Conservation (phyloP, 139 green algal genomes). For the Chlorella sp. region DNA sequence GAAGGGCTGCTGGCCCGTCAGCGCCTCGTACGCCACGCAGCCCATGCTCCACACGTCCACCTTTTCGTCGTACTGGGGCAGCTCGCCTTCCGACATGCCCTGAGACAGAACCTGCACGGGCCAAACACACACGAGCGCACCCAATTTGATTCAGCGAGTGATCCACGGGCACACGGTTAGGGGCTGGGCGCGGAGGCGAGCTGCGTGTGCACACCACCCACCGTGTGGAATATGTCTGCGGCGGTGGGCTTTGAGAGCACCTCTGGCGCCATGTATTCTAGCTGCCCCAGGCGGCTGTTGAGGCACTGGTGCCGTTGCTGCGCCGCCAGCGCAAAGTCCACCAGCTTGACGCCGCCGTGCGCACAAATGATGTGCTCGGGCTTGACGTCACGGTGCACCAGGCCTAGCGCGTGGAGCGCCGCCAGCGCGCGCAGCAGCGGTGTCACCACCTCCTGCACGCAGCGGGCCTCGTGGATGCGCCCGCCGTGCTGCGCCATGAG, state of each 20-base stretch:
- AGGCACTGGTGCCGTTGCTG: slow-evolving; percentile 16
- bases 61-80: slow-evolving; percentile 58
- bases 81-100: slow-evolving; percentile 55
- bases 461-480: slow-evolving; percentile 24
- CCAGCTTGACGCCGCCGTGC: slow-evolving; percentile 20
- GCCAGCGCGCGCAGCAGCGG: slow-evolving; percentile 30
- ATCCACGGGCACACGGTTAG: too few relatives aligned
- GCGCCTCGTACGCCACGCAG: slow-evolving; percentile 42
- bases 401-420: slow-evolving; percentile 29
- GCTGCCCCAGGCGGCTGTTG: slow-evolving; percentile 27
- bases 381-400: slow-evolving; percentile 56
- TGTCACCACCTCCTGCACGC: slow-evolving; percentile 27
- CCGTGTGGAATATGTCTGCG: slow-evolving; percentile 57
- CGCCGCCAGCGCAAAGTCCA: slow-evolving; percentile 32
- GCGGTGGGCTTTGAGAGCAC: slow-evolving; percentile 47
- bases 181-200: too few relatives aligned
- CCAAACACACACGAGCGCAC: too few relatives aligned
- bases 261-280: slow-evolving; percentile 36
- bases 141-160: too few relatives aligned
- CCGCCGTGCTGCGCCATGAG: slow-evolving; percentile 33
- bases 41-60: slow-evolving; percentile 54
- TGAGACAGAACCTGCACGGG: slow-evolving; percentile 50
- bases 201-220: too few relatives aligned
- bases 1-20: slow-evolving; percentile 56
- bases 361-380: slow-evolving; percentile 51